These are phyloP conservation scores for Scedosporium apiospermum DNA, from an alignment of 2,329 filamentous ascomycete species.

Conservation along the genomic window DNA sequence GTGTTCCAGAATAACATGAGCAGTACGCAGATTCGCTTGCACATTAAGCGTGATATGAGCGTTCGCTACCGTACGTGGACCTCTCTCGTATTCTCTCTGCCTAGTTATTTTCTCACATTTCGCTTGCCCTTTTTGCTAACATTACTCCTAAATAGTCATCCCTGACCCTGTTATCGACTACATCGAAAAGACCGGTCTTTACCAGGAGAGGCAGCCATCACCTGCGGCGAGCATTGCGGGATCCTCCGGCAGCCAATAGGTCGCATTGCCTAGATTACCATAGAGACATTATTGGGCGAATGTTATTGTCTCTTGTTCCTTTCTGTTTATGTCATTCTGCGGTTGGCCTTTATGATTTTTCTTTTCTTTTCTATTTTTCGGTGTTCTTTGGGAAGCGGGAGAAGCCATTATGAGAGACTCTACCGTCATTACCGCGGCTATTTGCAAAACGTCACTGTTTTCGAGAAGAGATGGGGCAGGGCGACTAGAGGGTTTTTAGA, in stretches of 20 bases:
- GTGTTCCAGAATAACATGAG: constrained; percentile 75
- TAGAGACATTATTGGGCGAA: background rate
- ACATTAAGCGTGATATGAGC: constrained; percentile 70
- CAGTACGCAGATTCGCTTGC: constrained; percentile 72
- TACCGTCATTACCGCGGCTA: background rate
- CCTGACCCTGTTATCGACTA: constrained; percentile 68
- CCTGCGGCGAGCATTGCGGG: background rate
- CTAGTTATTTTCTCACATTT: background rate
- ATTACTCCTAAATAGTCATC: constrained; percentile 20
- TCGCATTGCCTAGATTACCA: background rate
- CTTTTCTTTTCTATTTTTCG: background rate
- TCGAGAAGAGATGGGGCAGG: background rate
- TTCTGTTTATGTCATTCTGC: background rate
- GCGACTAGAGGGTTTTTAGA: background rate
- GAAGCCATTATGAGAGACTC: background rate
- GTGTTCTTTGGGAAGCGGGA: constrained; percentile 1
- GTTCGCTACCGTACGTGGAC: constrained; percentile 52
- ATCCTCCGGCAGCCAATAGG: background rate
- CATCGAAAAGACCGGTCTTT: constrained; percentile 58
- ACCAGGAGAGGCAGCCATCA: constrained; percentile 35
- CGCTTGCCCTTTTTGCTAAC: constrained; percentile 1
- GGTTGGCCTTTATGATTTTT: background rate
- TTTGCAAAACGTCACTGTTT: background rate
- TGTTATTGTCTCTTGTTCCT: background rate
- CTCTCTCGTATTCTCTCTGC: background rate